Percentiles rank a stretch among this genome's conserved stretches.
Conservation (phyloP, 2,329 filamentous ascomycete species). For the Clarireedia sp. region DNA sequence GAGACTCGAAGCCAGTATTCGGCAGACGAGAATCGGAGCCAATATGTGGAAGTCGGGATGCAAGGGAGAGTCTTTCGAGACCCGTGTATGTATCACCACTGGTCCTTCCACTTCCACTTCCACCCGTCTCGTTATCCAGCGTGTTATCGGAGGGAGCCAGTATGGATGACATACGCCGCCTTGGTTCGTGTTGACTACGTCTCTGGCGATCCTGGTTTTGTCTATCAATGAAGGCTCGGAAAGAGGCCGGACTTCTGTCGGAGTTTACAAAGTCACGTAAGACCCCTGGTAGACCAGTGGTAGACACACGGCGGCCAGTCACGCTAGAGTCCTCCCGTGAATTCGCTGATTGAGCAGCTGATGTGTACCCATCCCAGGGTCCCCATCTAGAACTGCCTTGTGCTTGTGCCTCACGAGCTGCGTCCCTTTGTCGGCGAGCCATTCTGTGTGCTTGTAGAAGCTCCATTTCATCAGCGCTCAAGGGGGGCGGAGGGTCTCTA, state of each 20-base stretch:
- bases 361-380: constrained; percentile 14
- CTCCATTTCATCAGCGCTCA: constrained; percentile 46
- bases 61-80: constrained; percentile 20
- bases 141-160: constrained; percentile 21
- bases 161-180: constrained; percentile 22
- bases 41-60: constrained; percentile 22
- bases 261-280: constrained; percentile 27
- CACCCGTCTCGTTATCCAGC: constrained; percentile 13
- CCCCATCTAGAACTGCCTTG: constrained; percentile 15
- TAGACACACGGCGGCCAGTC: constrained; percentile 19
- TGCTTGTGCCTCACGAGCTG: constrained; percentile 18
- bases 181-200: constrained; percentile 19
- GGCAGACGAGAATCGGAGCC: constrained; percentile 24
- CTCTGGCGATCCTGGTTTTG: constrained; percentile 30
- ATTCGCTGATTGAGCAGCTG: constrained; percentile 1
- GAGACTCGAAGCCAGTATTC: constrained; percentile 21
- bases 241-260: constrained; percentile 25
- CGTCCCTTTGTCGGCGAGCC: constrained; percentile 39
- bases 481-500: constrained; percentile 40
- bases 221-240: constrained; percentile 29
- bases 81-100: constrained; percentile 22
- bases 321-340: constrained; percentile 10
- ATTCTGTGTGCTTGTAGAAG: constrained; percentile 49
- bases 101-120: constrained; percentile 8
- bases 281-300: constrained; percentile 20